These are phyloP conservation scores for Pestalotiopsis sp. DNA, from an alignment of 2,329 filamentous ascomycete genomes.

Conservation along the genomic window DNA sequence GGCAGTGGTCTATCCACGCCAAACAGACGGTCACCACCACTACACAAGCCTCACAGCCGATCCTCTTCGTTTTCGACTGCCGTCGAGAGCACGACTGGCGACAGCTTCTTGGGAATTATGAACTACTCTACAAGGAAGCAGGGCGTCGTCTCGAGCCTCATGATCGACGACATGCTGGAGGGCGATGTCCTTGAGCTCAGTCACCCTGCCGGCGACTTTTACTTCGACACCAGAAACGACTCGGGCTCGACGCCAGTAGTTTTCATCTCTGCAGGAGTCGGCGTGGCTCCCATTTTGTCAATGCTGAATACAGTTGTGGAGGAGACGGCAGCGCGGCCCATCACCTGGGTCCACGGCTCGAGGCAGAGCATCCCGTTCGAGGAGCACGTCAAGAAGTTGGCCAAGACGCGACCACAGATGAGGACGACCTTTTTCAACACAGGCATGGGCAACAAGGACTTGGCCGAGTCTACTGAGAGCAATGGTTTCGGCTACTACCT, in stretches of 20 bases:
- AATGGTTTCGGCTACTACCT: slow-evolving; percentile 50
- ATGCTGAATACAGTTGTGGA: slow-evolving; percentile 59
- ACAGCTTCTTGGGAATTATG: slow-evolving; percentile 31
- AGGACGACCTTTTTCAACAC: slow-evolving; percentile 53
- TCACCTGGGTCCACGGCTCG: slow-evolving; percentile 63
- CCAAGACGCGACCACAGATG: slow-evolving; percentile 35
- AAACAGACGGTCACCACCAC: not conserved
- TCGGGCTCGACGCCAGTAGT: slow-evolving; percentile 51
- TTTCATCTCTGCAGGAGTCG: slow-evolving; percentile 63
- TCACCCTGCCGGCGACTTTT: slow-evolving; percentile 67
- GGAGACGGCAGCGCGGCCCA: slow-evolving; percentile 44
- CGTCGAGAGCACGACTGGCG: slow-evolving; percentile 31
- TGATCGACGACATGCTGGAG: slow-evolving; percentile 62
- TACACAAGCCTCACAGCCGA: slow-evolving; percentile 7
- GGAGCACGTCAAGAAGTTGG: slow-evolving; percentile 49
- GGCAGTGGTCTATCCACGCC: not conserved
- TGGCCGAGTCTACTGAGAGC: slow-evolving; percentile 44
- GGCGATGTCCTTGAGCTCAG: slow-evolving; percentile 67
- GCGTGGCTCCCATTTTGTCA: slow-evolving; percentile 60
- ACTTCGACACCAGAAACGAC: slow-evolving; percentile 46
- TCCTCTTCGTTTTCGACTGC: slow-evolving; percentile 18
- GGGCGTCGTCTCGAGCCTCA: slow-evolving; percentile 69
- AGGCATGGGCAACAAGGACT: slow-evolving; percentile 45
- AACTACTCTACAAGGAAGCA: slow-evolving; percentile 34
- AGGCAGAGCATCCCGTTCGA: slow-evolving; percentile 55